Evolutionary conservation across 176 grass and related monocot species (phyloP).

Genomic region (Aegilops umbellulata): DNA sequence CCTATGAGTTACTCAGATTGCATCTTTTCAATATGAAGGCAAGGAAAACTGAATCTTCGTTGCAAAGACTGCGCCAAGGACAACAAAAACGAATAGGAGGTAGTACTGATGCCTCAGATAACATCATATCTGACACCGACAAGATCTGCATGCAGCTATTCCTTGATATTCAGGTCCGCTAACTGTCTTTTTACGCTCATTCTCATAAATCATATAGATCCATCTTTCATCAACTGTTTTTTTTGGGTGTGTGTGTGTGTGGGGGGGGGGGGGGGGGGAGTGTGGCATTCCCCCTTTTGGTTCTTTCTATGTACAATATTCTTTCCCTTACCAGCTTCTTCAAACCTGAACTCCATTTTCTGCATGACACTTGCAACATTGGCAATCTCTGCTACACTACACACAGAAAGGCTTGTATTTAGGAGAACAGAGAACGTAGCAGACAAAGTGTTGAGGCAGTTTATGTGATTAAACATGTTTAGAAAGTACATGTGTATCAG

Average conservation of each 20-base stretch:
- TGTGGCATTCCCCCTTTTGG: not conserved
- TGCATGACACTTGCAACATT: not conserved
- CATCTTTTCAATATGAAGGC: slow-evolving; percentile 48
- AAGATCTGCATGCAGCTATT: slow-evolving; percentile 99
- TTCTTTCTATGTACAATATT: not conserved
- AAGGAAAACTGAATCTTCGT: slow-evolving; percentile 88
- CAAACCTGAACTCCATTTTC: not conserved
- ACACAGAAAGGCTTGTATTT: not conserved
- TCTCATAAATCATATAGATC: not conserved
- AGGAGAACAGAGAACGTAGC: not conserved
- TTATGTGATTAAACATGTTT: not conserved
- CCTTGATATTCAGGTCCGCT: slow-evolving; percentile 91
- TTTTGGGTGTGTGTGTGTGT: too few species aligned
- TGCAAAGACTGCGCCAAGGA: slow-evolving; percentile 91
- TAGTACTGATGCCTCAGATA: slow-evolving; percentile 79
- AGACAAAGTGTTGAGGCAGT: not conserved
- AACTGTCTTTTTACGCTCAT: not conserved
- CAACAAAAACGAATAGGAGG: slow-evolving; percentile 86
- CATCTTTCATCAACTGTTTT: not conserved
- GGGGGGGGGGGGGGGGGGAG: too few species aligned
- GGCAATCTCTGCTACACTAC: not conserved
- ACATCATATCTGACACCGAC: slow-evolving; percentile 88
- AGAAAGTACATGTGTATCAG: not conserved
- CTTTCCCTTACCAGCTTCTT: not conserved
- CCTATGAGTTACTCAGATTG: not conserved